A percentile compares a stretch with the other conserved stretches of the same genome.
Evolutionary conservation across 2,329 filamentous ascomycete species (phyloP).

Genomic region (Gyromitra esculenta): DNA sequence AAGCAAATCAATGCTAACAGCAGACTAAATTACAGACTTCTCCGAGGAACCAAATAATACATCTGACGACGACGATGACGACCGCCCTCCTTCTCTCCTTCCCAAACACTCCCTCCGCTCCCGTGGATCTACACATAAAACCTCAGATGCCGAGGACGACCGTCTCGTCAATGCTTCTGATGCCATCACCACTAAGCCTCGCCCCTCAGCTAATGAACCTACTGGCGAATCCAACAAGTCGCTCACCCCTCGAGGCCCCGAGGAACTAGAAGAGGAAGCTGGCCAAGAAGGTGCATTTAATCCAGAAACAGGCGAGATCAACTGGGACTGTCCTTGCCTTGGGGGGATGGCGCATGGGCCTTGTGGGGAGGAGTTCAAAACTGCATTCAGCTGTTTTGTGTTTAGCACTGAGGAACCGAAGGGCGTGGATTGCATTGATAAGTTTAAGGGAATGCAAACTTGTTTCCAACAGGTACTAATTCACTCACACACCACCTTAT

Average conservation of each 20-base stretch:
- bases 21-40: conserved; percentile 20
- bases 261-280: conserved; percentile 80
- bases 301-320: conserved; percentile 98
- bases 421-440: conserved; percentile 96
- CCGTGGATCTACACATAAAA: conserved; percentile 30
- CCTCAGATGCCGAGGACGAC: conserved; percentile 53
- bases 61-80: conserved; percentile 37
- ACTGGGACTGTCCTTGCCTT: conserved; percentile 98
- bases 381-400: conserved; percentile 98
- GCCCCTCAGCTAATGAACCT: background rate
- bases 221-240: conserved; percentile 11
- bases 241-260: conserved; percentile 61
- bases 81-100: conserved; percentile 52
- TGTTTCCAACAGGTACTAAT: conserved; percentile 77
- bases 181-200: conserved; percentile 37
- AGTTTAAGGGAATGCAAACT: conserved; percentile 98
- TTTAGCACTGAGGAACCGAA: conserved; percentile 93
- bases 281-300: conserved; percentile 93
- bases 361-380: conserved; percentile 93
- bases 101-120: conserved; percentile 46
- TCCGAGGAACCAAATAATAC: conserved; percentile 45
- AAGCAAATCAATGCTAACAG: background rate
- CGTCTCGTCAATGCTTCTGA: conserved; percentile 47
- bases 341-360: conserved; percentile 97
- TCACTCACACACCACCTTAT: background rate